A percentile compares a stretch with the other conserved stretches of the same genome.
These are phyloP conservation scores for Musa troglodytarum DNA, from an alignment of 176 grass and related monocot genomes.

Conservation along the genomic window DNA sequence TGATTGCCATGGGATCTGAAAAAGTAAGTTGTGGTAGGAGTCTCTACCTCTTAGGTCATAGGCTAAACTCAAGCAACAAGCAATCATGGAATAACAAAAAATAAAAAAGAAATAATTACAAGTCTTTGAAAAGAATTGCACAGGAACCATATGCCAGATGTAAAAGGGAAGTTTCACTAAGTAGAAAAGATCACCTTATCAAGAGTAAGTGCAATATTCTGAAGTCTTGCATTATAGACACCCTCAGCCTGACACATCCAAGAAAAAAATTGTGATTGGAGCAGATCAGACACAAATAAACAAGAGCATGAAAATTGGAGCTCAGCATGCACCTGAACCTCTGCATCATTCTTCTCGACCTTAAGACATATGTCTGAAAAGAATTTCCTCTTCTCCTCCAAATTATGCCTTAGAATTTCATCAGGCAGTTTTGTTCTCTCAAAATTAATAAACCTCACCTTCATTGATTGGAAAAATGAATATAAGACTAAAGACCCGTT, in stretches of 20 bases:
- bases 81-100: neutral
- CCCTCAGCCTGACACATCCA: slow-evolving; percentile 59
- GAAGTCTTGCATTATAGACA: slow-evolving; percentile 87
- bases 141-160: neutral
- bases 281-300: neutral
- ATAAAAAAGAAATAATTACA: neutral
- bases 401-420: slow-evolving; percentile 72
- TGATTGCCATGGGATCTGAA: no score
- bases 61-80: neutral
- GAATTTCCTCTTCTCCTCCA: slow-evolving; percentile 90
- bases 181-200: slow-evolving; percentile 56
- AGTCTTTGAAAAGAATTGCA: neutral
- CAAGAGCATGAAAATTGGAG: slow-evolving; percentile 14
- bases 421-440: slow-evolving; percentile 87
- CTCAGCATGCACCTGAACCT: slow-evolving; percentile 61
- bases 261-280: slow-evolving; percentile 8
- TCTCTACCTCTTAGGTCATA: neutral
- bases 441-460: slow-evolving; percentile 94
- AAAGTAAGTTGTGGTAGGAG: neutral
- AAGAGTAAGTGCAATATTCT: slow-evolving; percentile 86
- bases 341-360: slow-evolving; percentile 71
- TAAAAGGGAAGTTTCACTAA: neutral
- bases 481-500: neutral
- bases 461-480: slow-evolving; percentile 34
- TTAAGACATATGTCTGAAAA: slow-evolving; percentile 87